Percentiles rank a stretch among this genome's conserved stretches.
Conservation (phyloP, 345 rosid genomes). For the Erysimum cheiranthoides region DNA sequence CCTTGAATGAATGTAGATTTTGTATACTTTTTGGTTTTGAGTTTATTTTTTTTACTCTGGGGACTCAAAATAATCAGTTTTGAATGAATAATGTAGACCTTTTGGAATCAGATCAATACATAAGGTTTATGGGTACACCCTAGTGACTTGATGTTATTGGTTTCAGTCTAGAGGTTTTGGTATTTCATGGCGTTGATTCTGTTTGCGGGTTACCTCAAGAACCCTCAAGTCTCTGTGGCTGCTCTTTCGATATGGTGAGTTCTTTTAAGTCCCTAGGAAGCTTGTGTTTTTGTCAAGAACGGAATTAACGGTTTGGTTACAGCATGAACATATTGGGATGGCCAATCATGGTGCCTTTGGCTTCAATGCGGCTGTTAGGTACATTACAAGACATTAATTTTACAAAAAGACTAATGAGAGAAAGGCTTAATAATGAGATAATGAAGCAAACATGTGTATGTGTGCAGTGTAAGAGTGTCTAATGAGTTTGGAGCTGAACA, state of each 20-base stretch:
- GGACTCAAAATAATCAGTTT: too few species aligned
- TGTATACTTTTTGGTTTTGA: too few species aligned
- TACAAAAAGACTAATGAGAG: neutral
- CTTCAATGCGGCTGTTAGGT: constrained; percentile 76
- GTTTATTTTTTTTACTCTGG: too few species aligned
- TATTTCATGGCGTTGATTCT: constrained; percentile 74
- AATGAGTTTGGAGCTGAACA: constrained; percentile 85
- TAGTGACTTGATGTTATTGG: neutral
- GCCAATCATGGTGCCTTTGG: constrained; percentile 68
- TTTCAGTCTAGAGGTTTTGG: constrained; percentile 79
- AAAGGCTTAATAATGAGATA: neutral
- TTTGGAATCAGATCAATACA: neutral
- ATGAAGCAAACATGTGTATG: neutral
- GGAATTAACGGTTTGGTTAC: constrained; percentile 16
- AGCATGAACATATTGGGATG: constrained; percentile 80
- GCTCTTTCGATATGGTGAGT: constrained; percentile 70
- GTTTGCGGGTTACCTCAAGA: constrained; percentile 70
- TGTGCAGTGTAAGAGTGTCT: constrained; percentile 73
- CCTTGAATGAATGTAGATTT: too few species aligned
- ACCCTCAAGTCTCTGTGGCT: constrained; percentile 73
- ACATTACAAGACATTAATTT: neutral
- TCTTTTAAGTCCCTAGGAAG: neutral
- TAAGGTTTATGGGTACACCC: neutral
- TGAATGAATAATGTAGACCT: too few species aligned
- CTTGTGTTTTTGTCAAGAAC: constrained; percentile 7